These are phyloP conservation scores for Exophiala phaeomuriformis DNA, from an alignment of 2,329 filamentous ascomycete species.

Conservation along the genomic window DNA sequence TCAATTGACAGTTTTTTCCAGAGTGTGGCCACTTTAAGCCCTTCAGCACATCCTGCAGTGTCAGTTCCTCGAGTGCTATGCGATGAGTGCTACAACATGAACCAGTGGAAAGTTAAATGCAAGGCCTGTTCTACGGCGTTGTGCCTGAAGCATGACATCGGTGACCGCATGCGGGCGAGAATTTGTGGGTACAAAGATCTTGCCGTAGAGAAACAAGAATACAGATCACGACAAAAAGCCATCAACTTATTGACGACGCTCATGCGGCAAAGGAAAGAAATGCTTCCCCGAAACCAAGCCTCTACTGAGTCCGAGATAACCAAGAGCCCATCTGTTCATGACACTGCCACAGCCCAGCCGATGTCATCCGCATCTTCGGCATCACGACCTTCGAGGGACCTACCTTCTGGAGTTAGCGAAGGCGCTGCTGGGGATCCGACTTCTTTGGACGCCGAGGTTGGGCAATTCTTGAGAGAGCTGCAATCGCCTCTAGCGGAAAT, in stretches of 20 bases:
- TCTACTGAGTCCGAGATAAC: neutral
- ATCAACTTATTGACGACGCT: slow-evolving; percentile 19
- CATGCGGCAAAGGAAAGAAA: slow-evolving; percentile 27
- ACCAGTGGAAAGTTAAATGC: slow-evolving; percentile 54
- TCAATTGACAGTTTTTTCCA: slow-evolving; percentile 40
- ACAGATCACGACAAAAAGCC: slow-evolving; percentile 24
- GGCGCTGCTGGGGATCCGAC: slow-evolving; percentile 3
- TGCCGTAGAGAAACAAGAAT: slow-evolving; percentile 43
- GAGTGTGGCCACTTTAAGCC: slow-evolving; percentile 7
- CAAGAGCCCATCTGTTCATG: neutral
- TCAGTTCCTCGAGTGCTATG: slow-evolving; percentile 47
- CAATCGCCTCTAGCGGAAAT: slow-evolving; percentile 19
- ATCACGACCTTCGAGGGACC: neutral
- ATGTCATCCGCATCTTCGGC: neutral
- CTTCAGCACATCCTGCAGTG: slow-evolving; percentile 9
- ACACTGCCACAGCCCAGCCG: neutral
- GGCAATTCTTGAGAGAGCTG: slow-evolving; percentile 4
- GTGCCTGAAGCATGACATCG: slow-evolving; percentile 55
- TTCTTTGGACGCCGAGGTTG: slow-evolving; percentile 4
- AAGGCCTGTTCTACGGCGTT: slow-evolving; percentile 50
- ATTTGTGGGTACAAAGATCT: slow-evolving; percentile 53
- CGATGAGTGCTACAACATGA: slow-evolving; percentile 51
- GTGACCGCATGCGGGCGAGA: slow-evolving; percentile 46
- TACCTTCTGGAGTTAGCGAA: neutral
- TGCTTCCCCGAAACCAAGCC: neutral